Base-by-base conservation (phyloP, 2,329 filamentous ascomycete species). In the Ophiocordyceps camponoti-rufipedis region DNA sequence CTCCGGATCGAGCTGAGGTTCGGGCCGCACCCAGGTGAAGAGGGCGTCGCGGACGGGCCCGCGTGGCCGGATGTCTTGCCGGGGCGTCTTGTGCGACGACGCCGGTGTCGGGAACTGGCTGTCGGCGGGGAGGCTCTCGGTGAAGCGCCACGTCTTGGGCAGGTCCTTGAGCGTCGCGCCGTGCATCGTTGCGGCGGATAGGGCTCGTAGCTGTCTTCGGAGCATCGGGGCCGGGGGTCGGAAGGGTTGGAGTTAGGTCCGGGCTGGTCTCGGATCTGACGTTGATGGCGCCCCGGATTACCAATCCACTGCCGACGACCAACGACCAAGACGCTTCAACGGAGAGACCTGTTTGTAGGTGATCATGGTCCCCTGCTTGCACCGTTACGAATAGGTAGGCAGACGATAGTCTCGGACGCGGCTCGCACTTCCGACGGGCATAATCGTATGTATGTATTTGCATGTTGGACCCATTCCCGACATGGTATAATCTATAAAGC, bases 1-100 rank as follows among this genome's bases (percentile, higher is more conserved):
- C 56, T 95, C 85, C 0, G 86, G 77, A 19, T 82, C 74, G 50
- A 79, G 69, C 28, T 79, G 73, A 18, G 70, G 63, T 55, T 89
- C 82, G 0, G 91, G 91, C 4, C 87, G 78, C 18, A 98, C 87
- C 70, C 81, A 98, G 9, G 88, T 94, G 64, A 85, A 98, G 44
- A 89, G 65, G 4, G 91, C 89, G 48, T 80, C 76, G 58, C 81
- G 85, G 39, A 98, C 91, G 60, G 86, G 71, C 43, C 23, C 23
- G 23, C 88, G 82, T 14, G 91, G 89, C 1, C 75, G 72, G 43
- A 96, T 80, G 33, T 80, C 67, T 47, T 82, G 73, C 54, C 89
- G 78, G 1, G 86, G 81, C 1, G 85, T 86, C 53, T 76, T 74
- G 62, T 96, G 85, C 0, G 89, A 95, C 48, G 74, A 72, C 49